These are phyloP conservation scores for Hanseniaspora pseudoguilliermondii DNA, from an alignment of 805 yeast genomes.

Conservation along the genomic window DNA sequence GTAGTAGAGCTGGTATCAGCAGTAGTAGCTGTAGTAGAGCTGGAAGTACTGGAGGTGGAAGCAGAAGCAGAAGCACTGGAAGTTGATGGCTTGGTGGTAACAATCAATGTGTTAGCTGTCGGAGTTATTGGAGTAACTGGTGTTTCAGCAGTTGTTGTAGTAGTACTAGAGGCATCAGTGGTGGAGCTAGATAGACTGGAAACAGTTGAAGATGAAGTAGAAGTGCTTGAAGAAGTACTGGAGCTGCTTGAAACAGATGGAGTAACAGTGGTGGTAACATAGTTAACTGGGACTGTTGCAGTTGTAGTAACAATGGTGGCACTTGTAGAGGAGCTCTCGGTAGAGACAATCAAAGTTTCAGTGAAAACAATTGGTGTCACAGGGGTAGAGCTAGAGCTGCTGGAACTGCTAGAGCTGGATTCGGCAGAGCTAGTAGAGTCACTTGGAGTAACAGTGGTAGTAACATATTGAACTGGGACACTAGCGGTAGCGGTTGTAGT, in stretches of 20 bases:
- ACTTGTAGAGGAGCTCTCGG: conserved; percentile 13
- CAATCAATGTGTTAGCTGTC: not conserved
- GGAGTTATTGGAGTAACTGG: conserved; percentile 10
- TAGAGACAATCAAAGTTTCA: conserved; percentile 11
- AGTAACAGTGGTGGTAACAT: conserved; percentile 16
- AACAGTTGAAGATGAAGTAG: conserved; percentile 12
- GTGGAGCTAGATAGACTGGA: conserved; percentile 6
- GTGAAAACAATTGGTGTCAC: not conserved
- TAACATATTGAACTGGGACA: conserved; percentile 12
- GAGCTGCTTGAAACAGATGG: conserved; percentile 15
- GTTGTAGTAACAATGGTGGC: conserved; percentile 11
- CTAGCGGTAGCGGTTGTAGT: conserved; percentile 9
- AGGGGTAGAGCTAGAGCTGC: conserved; percentile 14
- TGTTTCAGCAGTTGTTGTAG: not conserved
- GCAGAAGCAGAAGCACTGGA: conserved; percentile 12
- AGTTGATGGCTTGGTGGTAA: conserved; percentile 24
- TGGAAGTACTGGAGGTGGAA: not conserved
- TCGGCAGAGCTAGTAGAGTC: not conserved
- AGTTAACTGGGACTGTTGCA: not conserved
- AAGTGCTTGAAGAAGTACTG: conserved; percentile 13
- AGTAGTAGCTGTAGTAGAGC: not conserved
- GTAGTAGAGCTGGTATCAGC: not conserved
- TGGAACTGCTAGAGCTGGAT: conserved; percentile 8
- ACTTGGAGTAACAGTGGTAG: conserved; percentile 14
- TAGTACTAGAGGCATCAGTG: not conserved